A percentile compares a stretch with the other conserved stretches of the same genome.
These are phyloP conservation scores for Pichia exigua DNA, from an alignment of 805 yeast species.

Conservation along the genomic window DNA sequence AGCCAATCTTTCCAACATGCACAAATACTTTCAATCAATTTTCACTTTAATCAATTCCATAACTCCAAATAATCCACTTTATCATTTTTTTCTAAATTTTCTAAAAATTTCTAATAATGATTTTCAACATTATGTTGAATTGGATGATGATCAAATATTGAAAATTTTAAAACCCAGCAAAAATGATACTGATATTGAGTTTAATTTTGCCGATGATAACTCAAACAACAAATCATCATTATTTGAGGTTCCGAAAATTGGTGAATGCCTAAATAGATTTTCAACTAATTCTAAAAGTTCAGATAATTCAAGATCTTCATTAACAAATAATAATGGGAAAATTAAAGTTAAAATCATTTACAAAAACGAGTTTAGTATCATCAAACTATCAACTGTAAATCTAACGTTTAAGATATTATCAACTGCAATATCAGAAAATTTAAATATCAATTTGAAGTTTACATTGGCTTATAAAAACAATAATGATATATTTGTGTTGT, in stretches of 20 bases:
- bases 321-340: not conserved
- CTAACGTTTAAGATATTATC: slow-evolving; percentile 1
- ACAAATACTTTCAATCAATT: slow-evolving; percentile 32
- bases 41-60: not conserved
- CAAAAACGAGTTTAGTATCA: slow-evolving; percentile 14
- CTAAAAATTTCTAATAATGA: slow-evolving; percentile 5
- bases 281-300: not conserved
- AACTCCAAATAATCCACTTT: not conserved
- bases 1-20: slow-evolving; percentile 24
- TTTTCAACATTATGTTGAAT: slow-evolving; percentile 26
- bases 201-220: not conserved
- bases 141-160: slow-evolving; percentile 16
- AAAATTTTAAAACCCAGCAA: slow-evolving; percentile 7
- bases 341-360: slow-evolving; percentile 11
- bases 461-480: slow-evolving; percentile 15
- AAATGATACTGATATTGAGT: not conserved
- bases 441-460: slow-evolving; percentile 9
- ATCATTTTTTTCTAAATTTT: slow-evolving; percentile 1
- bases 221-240: not conserved
- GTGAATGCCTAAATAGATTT: not conserved
- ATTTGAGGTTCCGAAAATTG: not conserved
- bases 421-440: slow-evolving; percentile 8
- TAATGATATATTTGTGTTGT: slow-evolving; percentile 13
- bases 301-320: not conserved
- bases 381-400: slow-evolving; percentile 1